Percentiles rank a stretch among this genome's conserved stretches.
Evolutionary conservation across 345 rosid species (phyloP).

Genomic region (Trapa bicornis): DNA sequence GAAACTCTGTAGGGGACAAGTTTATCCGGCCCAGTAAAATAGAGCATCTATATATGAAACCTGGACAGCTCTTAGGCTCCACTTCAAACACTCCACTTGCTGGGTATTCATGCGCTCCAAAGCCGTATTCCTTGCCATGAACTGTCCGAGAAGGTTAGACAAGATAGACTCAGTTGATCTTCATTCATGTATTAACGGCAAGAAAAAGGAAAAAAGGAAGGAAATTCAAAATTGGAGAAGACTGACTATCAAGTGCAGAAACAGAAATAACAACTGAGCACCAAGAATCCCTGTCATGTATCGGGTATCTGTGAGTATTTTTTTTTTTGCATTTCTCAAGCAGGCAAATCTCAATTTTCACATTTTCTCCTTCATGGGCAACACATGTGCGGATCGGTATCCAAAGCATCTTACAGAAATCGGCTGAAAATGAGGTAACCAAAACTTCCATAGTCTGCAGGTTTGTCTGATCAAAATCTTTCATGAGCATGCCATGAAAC

Average conservation of each 20-base stretch:
- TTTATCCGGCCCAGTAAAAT: constrained; percentile 29
- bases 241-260: not conserved
- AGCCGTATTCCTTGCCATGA: constrained; percentile 74
- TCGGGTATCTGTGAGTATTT: not conserved
- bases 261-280: not conserved
- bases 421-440: no score
- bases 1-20: constrained; percentile 41
- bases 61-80: constrained; percentile 62
- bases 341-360: not conserved
- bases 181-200: no score
- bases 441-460: no score
- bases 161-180: not conserved
- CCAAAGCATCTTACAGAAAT: no score
- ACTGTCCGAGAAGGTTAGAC: constrained; percentile 21
- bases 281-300: not conserved
- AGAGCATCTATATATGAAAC: constrained; percentile 50
- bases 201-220: not conserved
- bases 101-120: constrained; percentile 69
- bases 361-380: not conserved
- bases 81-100: constrained; percentile 75
- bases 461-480: no score
- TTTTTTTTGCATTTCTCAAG: not conserved
- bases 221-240: not conserved
- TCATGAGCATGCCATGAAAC: not conserved
- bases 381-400: not conserved